Evolutionary conservation across 2,329 filamentous ascomycete species (phyloP), one percentile per base, ranked within the genome.

Genomic region (Fusarium miscanthi): DNA sequence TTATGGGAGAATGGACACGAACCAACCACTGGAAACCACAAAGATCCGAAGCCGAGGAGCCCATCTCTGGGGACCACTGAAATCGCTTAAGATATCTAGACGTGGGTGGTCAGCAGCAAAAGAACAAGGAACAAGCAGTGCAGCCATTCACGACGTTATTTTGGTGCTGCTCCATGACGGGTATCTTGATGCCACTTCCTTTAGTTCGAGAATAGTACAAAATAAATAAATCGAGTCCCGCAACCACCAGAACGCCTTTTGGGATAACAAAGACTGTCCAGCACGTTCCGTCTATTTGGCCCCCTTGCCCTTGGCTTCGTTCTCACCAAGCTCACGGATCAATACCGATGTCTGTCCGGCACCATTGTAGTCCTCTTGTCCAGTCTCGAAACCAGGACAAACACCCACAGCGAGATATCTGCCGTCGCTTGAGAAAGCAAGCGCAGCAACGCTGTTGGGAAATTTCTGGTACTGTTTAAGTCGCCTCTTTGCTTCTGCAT

Each of bases 401-500:
- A 94, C 89, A 14, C 89, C 94, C 46, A 97, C 88, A 27, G 94
- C 95, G 40, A 97, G 85, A 72, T 91, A 92, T 75, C 88, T 92
- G 12, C 95, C 95, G 76, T 96, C 91, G 3, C 84, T 85, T 42
- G 91, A 94, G 80, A 97, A 98, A 3, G 89, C 89, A 68, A 97
- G 83, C 0, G 92, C 91, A 14, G 93, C 91, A 12, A 98, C 90
- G 77, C 91, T 94, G 46, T 94, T 90, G 21, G 91, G 88, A 64
- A 95, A 94, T 78, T 93, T 93, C 77, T 94, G 93, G 81, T 97
- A 97, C 80, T 97, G 93, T 79, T 94, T 89, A 81, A 98, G 93
- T 80, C 95, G 89, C 77, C 94, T 88, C 89, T 97, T 98, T 62
- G 93, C 93, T 76, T 94, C 91, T 14, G 93, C 94, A 80, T 98